Conservation (phyloP, 2,329 filamentous ascomycete species). For the Aspergillus uvarum region DNA sequence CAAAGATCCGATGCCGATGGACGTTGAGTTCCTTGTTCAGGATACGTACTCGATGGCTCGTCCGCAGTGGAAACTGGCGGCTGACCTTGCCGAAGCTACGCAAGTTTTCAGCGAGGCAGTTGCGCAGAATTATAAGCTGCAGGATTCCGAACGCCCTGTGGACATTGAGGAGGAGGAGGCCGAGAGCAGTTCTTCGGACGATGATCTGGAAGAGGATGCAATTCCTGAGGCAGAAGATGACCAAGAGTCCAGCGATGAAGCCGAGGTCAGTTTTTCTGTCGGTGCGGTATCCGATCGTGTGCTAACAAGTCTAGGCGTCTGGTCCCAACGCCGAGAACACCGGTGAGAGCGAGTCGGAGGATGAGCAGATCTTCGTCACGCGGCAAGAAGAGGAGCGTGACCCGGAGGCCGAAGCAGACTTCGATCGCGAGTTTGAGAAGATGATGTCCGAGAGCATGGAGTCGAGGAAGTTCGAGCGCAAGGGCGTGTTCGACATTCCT, state of each 20-base stretch:
- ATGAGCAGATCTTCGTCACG: constrained; percentile 89
- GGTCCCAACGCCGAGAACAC: constrained; percentile 49
- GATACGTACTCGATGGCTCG: constrained; percentile 83
- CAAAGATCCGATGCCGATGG: constrained; percentile 89
- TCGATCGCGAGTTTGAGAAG: constrained; percentile 95
- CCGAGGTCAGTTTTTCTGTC: constrained; percentile 31
- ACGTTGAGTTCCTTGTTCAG: constrained; percentile 94
- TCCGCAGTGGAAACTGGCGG: constrained; percentile 88
- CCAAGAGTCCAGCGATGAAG: constrained; percentile 51
- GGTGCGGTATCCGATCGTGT: background rate
- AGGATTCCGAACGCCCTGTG: constrained; percentile 65
- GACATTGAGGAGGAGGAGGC: constrained; percentile 77
- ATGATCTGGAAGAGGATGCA: constrained; percentile 66
- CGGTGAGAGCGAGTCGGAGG: constrained; percentile 60
- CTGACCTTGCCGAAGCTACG: constrained; percentile 77
- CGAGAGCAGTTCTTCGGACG: constrained; percentile 71
- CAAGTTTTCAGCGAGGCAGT: constrained; percentile 84
- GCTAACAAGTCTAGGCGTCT: constrained; percentile 37
- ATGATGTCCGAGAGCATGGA: constrained; percentile 98
- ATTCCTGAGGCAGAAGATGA: constrained; percentile 58
- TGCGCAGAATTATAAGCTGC: constrained; percentile 80
- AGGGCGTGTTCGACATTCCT: constrained; percentile 92
- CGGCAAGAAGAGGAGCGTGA: constrained; percentile 87
- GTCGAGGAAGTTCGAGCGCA: constrained; percentile 92
- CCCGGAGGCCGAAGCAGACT: constrained; percentile 92